Evolutionary conservation across 1,284 basidiomycete genomes (phyloP).

Genomic region (Vanrija pseudolonga): DNA sequence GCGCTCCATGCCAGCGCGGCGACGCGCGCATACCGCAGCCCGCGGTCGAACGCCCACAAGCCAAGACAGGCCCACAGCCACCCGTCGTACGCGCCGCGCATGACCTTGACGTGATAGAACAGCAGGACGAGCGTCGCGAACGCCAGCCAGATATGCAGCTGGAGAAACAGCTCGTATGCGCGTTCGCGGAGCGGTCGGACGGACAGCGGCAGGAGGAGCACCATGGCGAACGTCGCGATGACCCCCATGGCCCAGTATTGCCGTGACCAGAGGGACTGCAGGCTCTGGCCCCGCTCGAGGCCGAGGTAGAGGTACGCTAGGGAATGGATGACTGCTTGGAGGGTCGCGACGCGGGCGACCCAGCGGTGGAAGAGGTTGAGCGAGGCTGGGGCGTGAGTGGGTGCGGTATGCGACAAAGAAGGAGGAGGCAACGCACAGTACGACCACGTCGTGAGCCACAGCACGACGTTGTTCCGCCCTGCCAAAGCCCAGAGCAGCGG

Average conservation of each 20-base stretch:
- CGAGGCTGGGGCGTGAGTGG: neutral
- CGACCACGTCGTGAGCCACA: slow-evolving; percentile 37
- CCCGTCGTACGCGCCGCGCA: slow-evolving; percentile 16
- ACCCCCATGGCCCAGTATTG: slow-evolving; percentile 10
- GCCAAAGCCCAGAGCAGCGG: slow-evolving; percentile 28
- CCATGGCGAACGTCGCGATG: slow-evolving; percentile 1
- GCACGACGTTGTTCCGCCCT: slow-evolving; percentile 31
- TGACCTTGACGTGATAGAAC: slow-evolving; percentile 23
- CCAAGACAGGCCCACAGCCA: slow-evolving; percentile 28
- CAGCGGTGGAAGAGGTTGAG: slow-evolving; percentile 36
- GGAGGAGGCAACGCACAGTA: slow-evolving; percentile 23
- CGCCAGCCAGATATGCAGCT: slow-evolving; percentile 25
- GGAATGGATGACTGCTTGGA: slow-evolving; percentile 30
- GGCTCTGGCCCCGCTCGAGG: slow-evolving; percentile 5
- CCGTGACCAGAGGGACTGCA: slow-evolving; percentile 10
- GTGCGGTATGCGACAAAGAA: no score
- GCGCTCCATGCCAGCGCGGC: slow-evolving; percentile 20
- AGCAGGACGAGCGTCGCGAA: slow-evolving; percentile 16
- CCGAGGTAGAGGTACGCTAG: slow-evolving; percentile 8
- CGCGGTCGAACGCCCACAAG: slow-evolving; percentile 30
- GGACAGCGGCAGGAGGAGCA: slow-evolving; percentile 18
- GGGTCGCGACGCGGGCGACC: slow-evolving; percentile 20
- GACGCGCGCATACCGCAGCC: slow-evolving; percentile 24
- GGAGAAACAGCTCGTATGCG: slow-evolving; percentile 28
- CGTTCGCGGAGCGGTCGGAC: slow-evolving; percentile 16